These are phyloP conservation scores for Epichloe bromicola DNA, from an alignment of 2,329 filamentous ascomycete genomes.

Conservation along the genomic window DNA sequence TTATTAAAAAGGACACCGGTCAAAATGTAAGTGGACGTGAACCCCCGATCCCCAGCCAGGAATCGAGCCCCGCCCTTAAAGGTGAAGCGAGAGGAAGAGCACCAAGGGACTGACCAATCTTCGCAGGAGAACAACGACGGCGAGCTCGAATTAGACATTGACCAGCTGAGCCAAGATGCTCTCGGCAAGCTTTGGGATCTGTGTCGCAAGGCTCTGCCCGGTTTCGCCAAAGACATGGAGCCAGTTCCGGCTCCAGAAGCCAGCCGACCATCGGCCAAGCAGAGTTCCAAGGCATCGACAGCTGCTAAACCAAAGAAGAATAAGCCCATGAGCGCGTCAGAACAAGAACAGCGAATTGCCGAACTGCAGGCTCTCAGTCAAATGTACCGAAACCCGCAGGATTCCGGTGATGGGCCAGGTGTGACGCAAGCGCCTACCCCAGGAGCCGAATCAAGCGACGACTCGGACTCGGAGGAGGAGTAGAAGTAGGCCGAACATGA, in stretches of 20 bases:
- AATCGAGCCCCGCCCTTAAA: no score
- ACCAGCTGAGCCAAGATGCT: constrained; percentile 42
- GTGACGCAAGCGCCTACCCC: constrained; percentile 15
- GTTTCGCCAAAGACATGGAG: constrained; percentile 24
- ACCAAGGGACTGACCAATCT: neutral
- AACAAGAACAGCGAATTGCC: constrained; percentile 54
- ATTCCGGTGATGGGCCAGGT: constrained; percentile 16
- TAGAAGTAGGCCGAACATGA: constrained; percentile 14
- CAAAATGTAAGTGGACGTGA: constrained; percentile 46
- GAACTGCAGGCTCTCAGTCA: constrained; percentile 42
- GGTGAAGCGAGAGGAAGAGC: neutral
- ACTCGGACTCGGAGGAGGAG: constrained; percentile 35
- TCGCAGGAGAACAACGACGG: constrained; percentile 43
- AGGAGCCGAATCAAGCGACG: constrained; percentile 26
- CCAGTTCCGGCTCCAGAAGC: constrained; percentile 18
- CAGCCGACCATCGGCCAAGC: constrained; percentile 17
- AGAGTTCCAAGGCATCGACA: constrained; percentile 7
- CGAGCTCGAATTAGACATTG: constrained; percentile 47
- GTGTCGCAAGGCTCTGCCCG: constrained; percentile 29
- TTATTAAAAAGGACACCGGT: constrained; percentile 78
- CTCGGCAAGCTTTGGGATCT: constrained; percentile 37
- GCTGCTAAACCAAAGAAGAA: constrained; percentile 52
- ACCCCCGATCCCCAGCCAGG: no score
- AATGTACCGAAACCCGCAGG: constrained; percentile 24
- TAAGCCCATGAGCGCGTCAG: constrained; percentile 60